phyloP scores from a whole-genome alignment of 2,329 filamentous ascomycete genomes.

The Trichoderma sp. region DNA sequence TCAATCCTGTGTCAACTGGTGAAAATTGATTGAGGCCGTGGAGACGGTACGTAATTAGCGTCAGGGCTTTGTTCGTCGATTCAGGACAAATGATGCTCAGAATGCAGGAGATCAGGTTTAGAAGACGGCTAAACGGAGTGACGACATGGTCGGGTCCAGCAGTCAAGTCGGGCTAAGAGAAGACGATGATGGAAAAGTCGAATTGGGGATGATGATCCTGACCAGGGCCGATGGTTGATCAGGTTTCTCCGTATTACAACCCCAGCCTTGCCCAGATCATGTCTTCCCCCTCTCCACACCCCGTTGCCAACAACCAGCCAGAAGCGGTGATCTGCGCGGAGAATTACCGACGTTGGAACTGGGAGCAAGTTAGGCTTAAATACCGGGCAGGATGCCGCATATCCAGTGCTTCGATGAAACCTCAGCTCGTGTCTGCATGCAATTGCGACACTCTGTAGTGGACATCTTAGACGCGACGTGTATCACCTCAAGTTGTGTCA shows the following conservation, averaged over 20 bases:
- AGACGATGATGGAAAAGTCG: not conserved
- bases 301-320: not conserved
- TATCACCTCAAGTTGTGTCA: not conserved
- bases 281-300: not conserved
- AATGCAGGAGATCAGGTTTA: not conserved
- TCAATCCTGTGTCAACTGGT: not conserved
- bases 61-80: not conserved
- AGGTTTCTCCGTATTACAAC: conserved; percentile 10
- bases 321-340: conserved; percentile 4
- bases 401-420: conserved; percentile 3
- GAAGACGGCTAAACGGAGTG: not conserved
- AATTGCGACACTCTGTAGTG: not conserved
- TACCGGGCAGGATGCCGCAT: conserved; percentile 7
- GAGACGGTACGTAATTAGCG: conserved; percentile 13
- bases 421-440: conserved; percentile 10
- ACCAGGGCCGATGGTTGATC: not conserved
- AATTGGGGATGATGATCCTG: not conserved
- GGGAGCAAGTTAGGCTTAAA: conserved; percentile 5
- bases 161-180: not conserved
- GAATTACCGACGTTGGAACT: not conserved
- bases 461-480: not conserved
- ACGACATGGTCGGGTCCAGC: not conserved
- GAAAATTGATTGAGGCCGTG: not conserved
- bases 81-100: not conserved
- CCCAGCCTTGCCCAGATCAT: conserved; percentile 3